These are phyloP conservation scores for Plasmodium malariae DNA, from an alignment of 169 alveolate species.

Conservation along the genomic window DNA sequence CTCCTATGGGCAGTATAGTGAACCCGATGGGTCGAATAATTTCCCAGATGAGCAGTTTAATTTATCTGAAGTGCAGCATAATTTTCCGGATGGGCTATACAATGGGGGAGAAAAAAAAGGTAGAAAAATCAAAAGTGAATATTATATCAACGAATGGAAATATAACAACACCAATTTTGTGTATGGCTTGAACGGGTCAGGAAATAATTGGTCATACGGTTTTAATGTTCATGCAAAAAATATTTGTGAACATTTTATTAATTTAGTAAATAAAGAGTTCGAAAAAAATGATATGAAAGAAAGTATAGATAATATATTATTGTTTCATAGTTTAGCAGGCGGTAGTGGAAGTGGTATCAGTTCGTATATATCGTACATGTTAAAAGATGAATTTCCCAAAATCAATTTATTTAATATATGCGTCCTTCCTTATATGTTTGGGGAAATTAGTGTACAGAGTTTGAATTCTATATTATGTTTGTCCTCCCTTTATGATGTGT, in stretches of 20 bases:
- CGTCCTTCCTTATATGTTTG: constrained; percentile 78
- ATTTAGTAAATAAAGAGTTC: constrained; percentile 33
- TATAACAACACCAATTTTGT: constrained; percentile 36
- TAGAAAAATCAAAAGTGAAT: not conserved
- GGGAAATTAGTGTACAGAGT: constrained; percentile 80
- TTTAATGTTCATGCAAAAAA: constrained; percentile 71
- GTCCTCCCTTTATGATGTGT: constrained; percentile 69
- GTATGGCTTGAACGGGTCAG: constrained; percentile 75
- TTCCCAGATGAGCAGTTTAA: too few species aligned
- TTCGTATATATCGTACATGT: constrained; percentile 58
- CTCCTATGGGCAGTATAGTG: too few species aligned
- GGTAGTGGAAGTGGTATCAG: constrained; percentile 83
- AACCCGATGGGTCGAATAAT: too few species aligned
- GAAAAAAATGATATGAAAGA: constrained; percentile 75
- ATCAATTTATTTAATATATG: constrained; percentile 58
- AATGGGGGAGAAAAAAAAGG: not conserved
- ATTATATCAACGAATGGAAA: constrained; percentile 38
- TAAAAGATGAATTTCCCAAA: constrained; percentile 79
- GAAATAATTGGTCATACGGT: constrained; percentile 76
- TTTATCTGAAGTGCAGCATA: too few species aligned
- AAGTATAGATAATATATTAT: constrained; percentile 73
- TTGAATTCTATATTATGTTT: constrained; percentile 76
- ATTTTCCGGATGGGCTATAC: not conserved
- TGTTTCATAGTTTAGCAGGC: constrained; percentile 81
- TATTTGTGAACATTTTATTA: constrained; percentile 53